Base-by-base conservation (phyloP, 1,284 basidiomycete genomes). In the Sporisorium exsertum region DNA sequence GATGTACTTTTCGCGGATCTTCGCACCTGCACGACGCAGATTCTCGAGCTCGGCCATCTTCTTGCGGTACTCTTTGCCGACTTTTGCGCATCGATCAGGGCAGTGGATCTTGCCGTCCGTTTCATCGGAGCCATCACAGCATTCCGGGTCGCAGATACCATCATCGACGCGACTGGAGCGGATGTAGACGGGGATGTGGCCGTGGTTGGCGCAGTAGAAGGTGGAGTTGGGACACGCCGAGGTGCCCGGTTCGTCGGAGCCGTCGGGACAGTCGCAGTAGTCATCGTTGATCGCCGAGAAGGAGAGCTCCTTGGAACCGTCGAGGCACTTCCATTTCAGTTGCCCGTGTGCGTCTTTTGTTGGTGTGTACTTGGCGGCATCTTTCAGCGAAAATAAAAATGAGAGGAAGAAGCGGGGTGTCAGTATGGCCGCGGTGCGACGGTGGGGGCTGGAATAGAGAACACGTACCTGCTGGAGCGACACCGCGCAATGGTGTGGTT, bases 101-200 rank as follows among this genome's bases (percentile, higher is more conserved):
- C 96, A 99, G 13, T 91, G 88, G 5, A 78, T 58, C 55, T 86
- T 85, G 51, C 81, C 79, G 37, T 82, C 81, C 5, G 87, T 88
- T 86, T 99, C 96, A 85, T 99, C 96, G 0, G 94, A 94, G n/a
- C 97, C 97, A 83, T 99, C 96, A 85, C 96, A 99, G 85, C 97
- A 99, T 83, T 95, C 91, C 2, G 90, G 89, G 82, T 99, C 94
- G 95, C 96, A 99, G 40, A 98, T 88, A 2, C 96, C 96, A 84
- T 99, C 96, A 66, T 91, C 92, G n/a, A 99, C 95, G 69, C 93
- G 89, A 26, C 93, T 92, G 62, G 91, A 91, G 15, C 91, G 89
- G 63, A 99, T 92, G 54, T 85, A 89, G 3, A 90, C 88, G 1
- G 95, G 94, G 78, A 95, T 89, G 86, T 98, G 94, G 0, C 95